Conservation (phyloP, 1,139 yeast species). For the Nakaseomyces sp. region DNA sequence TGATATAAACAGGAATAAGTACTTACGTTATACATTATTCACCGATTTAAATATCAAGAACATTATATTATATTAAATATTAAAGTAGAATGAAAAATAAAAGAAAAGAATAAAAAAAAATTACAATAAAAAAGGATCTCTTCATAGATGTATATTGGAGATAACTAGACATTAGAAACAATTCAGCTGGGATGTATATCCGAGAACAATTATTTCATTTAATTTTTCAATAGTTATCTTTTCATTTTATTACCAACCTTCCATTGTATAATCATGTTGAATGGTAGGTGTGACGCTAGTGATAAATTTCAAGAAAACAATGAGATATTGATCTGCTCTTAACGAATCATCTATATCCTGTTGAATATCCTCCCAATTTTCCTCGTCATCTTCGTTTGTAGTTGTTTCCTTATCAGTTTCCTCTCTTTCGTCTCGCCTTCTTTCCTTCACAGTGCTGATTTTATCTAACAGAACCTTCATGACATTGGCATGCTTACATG, state of each 20-base stretch:
- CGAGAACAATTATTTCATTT: neutral
- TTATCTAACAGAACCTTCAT: slow-evolving; percentile 79
- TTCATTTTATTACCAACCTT: slow-evolving; percentile 63
- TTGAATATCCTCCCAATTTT: slow-evolving; percentile 36
- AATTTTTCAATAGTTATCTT: too few species aligned
- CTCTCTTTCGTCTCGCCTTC: slow-evolving; percentile 30
- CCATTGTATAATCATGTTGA: slow-evolving; percentile 95
- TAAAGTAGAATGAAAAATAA: too few species aligned
- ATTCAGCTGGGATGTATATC: too few species aligned
- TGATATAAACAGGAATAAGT: too few species aligned
- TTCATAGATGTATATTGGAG: too few species aligned
- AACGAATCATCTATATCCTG: slow-evolving; percentile 41
- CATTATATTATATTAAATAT: too few species aligned
- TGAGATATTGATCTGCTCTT: slow-evolving; percentile 82
- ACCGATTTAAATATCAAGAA: too few species aligned
- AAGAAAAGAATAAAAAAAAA: too few species aligned
- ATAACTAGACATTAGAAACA: too few species aligned
- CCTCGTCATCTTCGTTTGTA: slow-evolving; percentile 29
- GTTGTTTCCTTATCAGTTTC: slow-evolving; percentile 30
- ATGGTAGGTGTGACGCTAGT: slow-evolving; percentile 97
- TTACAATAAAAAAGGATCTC: too few species aligned
- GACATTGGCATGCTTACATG: slow-evolving; percentile 90
- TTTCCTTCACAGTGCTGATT: slow-evolving; percentile 43
- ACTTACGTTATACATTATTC: too few species aligned
- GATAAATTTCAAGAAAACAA: slow-evolving; percentile 83